phyloP scores from a whole-genome alignment of 2,329 filamentous ascomycete genomes.

The Fonsecaea multimorphosa region DNA sequence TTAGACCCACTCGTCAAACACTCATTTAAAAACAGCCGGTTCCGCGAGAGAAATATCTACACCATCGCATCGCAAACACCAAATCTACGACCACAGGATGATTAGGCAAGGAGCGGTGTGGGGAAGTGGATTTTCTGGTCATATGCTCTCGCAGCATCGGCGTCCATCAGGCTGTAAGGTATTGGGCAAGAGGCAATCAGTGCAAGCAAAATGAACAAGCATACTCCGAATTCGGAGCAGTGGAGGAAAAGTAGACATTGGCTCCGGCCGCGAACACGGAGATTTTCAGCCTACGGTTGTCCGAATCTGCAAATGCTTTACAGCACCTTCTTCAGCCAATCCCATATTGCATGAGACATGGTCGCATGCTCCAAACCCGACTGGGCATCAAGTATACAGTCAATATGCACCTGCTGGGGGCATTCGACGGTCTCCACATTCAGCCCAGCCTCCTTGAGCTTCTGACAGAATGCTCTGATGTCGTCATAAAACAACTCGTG shows the following conservation, averaged over 20 bases:
- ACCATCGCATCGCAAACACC: too few species aligned
- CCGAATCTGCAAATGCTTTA: background rate
- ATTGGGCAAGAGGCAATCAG: too few species aligned
- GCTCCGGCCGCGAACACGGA: background rate
- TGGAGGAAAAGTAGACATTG: background rate
- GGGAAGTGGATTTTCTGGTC: too few species aligned
- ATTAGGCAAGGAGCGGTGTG: too few species aligned
- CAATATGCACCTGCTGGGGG: slow-evolving; percentile 27
- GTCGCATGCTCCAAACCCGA: slow-evolving; percentile 15
- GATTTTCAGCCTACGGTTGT: background rate
- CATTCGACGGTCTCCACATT: slow-evolving; percentile 21
- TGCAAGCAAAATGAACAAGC: too few species aligned
- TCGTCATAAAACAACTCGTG: slow-evolving; percentile 17
- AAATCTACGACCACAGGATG: too few species aligned
- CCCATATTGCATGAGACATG: slow-evolving; percentile 22
- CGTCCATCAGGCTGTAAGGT: too few species aligned
- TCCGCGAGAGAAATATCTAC: too few species aligned
- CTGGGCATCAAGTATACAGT: slow-evolving; percentile 25
- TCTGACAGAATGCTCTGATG: slow-evolving; percentile 9
- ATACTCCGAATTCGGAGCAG: too few species aligned
- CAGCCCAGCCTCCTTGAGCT: slow-evolving; percentile 14
- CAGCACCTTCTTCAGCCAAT: slow-evolving; percentile 20
- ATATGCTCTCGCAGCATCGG: too few species aligned
- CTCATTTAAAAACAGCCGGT: too few species aligned
- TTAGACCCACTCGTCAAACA: too few species aligned